Evolutionary conservation across 805 yeast species (phyloP).

Genomic region (Starmera dryadoides): DNA sequence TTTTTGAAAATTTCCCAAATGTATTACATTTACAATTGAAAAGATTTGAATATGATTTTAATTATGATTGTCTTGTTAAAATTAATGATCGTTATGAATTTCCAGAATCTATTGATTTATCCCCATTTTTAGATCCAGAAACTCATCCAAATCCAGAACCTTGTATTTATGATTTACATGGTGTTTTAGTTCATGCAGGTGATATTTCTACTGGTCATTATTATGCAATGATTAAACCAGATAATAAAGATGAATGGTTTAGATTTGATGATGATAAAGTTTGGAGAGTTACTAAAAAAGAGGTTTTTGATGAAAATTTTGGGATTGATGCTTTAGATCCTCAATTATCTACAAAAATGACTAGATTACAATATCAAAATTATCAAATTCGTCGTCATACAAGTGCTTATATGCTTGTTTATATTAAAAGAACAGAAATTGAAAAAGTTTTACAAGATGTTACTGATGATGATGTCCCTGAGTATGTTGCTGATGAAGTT

Average conservation of each 20-base stretch:
- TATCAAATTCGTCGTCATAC: constrained; percentile 74
- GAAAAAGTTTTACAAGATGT: constrained; percentile 53
- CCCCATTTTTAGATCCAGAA: constrained; percentile 65
- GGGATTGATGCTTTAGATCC: constrained; percentile 63
- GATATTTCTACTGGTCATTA: constrained; percentile 95
- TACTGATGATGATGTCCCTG: constrained; percentile 51
- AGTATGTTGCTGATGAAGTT: constrained; percentile 59
- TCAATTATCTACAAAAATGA: constrained; percentile 38
- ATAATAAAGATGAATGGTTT: constrained; percentile 64
- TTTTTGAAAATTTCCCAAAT: constrained; percentile 84
- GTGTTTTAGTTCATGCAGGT: constrained; percentile 94
- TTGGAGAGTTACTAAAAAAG: constrained; percentile 74
- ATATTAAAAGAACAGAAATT: constrained; percentile 59
- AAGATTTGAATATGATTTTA: constrained; percentile 90
- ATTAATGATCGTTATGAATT: constrained; percentile 89
- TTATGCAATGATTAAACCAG: constrained; percentile 88
- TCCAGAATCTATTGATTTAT: constrained; percentile 74
- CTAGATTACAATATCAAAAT: constrained; percentile 55
- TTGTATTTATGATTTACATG: constrained; percentile 80
- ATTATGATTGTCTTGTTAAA: constrained; percentile 80
- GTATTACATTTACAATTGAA: constrained; percentile 90
- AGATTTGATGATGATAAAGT: constrained; percentile 95
- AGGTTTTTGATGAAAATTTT: constrained; percentile 87
- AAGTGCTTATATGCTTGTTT: constrained; percentile 95
- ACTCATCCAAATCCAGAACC: constrained; percentile 37